Base-by-base conservation (phyloP, 768 basidiomycete genomes). In the Nidularia sp. region DNA sequence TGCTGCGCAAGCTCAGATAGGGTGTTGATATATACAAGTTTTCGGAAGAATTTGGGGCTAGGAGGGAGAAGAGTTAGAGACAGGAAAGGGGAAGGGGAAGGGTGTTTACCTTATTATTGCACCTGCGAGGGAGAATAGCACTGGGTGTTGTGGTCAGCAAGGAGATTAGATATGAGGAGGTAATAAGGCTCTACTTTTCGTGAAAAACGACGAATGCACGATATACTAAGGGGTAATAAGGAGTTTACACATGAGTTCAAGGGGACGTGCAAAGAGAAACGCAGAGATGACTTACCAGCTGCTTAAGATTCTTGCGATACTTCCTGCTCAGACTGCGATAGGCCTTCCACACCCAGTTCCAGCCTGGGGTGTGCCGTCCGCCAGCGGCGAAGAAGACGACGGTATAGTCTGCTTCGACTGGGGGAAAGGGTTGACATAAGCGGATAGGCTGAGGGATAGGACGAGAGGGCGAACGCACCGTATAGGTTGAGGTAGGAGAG, bases 341-440 rank as follows among this genome's bases (percentile, higher is more conserved):
- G 0, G 90, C 88, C 61, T 89, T 92, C 91, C 91, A 93, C 7
- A 94, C 79, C 92, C 92, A 94, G 57, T 85, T 89, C 90, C 90
- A 93, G 29, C 80, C 78, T 4, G 92, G 92, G 2, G 83, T 79
- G 68, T 91, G 74, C 55, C 72, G 75, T 5, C 81, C 81, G 25
- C 90, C 92, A 1, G 91, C 87, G 29, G 91, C 88, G 56, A 94
- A 88, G 68, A 93, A 91, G 4, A 92, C 81, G 15, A 93, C 84
- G 2, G 88, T 87, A 59, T 94, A 94, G 69, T 94, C 92, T 29
- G 88, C 85, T 64, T 93, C 90, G 55, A 93, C 92, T 93, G 55
- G 34, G 31, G 35, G 12, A 32, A 18, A 15, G 13, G 13, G 10
- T 39, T 25, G 43, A 8, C 50, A 35, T 49, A 49, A 25, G 51